Percentiles rank a stretch among this genome's conserved stretches.
Evolutionary conservation across 108 stramenopile genomes (phyloP).

Genomic region (Pseudonitzschia pungens): DNA sequence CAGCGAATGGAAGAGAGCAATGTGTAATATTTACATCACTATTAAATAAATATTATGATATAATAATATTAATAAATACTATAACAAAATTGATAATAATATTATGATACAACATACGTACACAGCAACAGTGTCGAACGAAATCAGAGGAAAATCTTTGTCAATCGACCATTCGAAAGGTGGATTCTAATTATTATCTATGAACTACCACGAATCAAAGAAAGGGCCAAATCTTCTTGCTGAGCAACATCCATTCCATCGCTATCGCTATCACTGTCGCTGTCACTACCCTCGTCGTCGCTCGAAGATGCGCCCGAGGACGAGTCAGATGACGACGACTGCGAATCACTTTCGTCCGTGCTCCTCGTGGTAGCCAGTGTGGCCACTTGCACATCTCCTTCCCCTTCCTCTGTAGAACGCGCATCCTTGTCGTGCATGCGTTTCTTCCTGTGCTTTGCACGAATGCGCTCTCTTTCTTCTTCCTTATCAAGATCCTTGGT

Average conservation of each 20-base stretch:
- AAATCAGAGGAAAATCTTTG: too few relatives aligned
- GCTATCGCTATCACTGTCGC: constrained; percentile 37
- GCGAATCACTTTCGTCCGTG: constrained; percentile 9
- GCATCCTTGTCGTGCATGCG: constrained; percentile 61
- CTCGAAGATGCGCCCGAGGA: constrained; percentile 20
- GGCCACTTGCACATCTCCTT: constrained; percentile 19
- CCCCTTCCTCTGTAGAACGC: constrained; percentile 25
- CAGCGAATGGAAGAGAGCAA: neutral
- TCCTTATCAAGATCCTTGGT: constrained; percentile 67
- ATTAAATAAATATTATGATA: too few relatives aligned
- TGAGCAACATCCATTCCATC: constrained; percentile 48
- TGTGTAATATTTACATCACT: too few relatives aligned
- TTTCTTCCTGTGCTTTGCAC: constrained; percentile 78
- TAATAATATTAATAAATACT: too few relatives aligned
- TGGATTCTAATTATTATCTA: neutral
- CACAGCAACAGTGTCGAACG: too few relatives aligned
- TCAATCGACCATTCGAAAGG: neutral
- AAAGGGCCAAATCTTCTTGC: constrained; percentile 77
- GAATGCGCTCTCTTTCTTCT: constrained; percentile 79
- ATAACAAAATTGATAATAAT: too few relatives aligned
- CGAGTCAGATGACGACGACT: constrained; percentile 19
- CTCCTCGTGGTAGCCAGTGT: constrained; percentile 26
- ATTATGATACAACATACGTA: too few relatives aligned
- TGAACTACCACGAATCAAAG: constrained; percentile 55
- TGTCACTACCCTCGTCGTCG: constrained; percentile 15